Evolutionary conservation across 116 monocot genomes (phyloP), one percentile per base, ranked within the genome.

Genomic region (Posidonia oceanica): DNA sequence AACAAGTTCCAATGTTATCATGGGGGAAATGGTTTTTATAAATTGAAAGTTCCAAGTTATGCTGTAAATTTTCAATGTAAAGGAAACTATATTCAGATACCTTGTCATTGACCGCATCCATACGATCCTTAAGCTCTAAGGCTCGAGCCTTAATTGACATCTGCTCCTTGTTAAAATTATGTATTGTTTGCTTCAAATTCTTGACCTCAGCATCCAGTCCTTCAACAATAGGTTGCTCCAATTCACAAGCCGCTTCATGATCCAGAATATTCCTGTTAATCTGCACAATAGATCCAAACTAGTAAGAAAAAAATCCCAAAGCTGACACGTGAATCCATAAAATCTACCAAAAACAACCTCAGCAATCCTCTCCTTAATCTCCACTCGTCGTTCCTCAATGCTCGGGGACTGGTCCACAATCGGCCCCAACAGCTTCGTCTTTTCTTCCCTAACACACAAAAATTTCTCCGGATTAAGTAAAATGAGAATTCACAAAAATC

Each of bases 171-270:
- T 53, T 68, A 36, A 23, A 54, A 53, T 52, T 54, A 29, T 68
- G 21, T 68, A 68, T 52, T 21, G 23, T 68, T 54, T 52, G 29
- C 68, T 54, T 68, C 36, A 68, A 53, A 48, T 68, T 54, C 68
- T 68, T 68, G 48, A 68, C 53, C 12, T 68, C 68, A 22, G 21
- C 36, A 15, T 68, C 68, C 51, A 68, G 23, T n/a, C 13, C 53
- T 68, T 68, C 29, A 53, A 68, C 54, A 52, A 52, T 14, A 53
- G 68, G 52, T 53, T 68, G 68, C 29, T 68, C 68, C 10, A 20
- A 48, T 54, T 68, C 52, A 54, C 68, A 54, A 29, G 29, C 52
- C 6, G 52, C 29, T 48, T 53, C 53, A 7, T 68, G 68, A 0
- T 68, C 68, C 12, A 53, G 48, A 29, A 68, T 68, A 52, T 21